Conservation (phyloP, 164 flowering plant genomes). For the Chloranthus sessilifolius region DNA sequence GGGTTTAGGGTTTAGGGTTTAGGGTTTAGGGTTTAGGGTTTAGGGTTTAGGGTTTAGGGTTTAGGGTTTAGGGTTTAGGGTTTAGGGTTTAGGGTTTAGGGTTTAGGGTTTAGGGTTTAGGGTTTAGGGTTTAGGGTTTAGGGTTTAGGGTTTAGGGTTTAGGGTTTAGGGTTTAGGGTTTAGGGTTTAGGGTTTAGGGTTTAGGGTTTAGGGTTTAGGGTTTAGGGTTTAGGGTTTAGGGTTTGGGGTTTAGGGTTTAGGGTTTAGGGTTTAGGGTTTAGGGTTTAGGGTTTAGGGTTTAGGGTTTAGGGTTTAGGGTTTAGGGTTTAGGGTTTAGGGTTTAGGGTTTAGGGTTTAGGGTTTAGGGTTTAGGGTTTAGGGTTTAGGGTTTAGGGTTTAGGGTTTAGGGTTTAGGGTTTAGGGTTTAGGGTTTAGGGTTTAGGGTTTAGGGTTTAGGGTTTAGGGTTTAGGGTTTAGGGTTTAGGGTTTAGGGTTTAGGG, state of each 20-base stretch:
- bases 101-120: slow-evolving; percentile 13
- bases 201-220: slow-evolving; percentile 6
- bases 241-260: slow-evolving; percentile 11
- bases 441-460: slow-evolving; percentile 5
- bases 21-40: slow-evolving; percentile 10
- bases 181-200: slow-evolving; percentile 10
- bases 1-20: slow-evolving; percentile 5
- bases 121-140: slow-evolving; percentile 6
- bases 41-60: slow-evolving; percentile 2
- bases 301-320: slow-evolving; percentile 11
- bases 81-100: slow-evolving; percentile 10
- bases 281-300: slow-evolving; percentile 11
- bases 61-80: slow-evolving; percentile 7
- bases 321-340: slow-evolving; percentile 11
- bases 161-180: slow-evolving; percentile 12
- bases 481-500: background rate
- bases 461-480: background rate
- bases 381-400: slow-evolving; percentile 10
- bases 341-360: slow-evolving; percentile 8
- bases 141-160: slow-evolving; percentile 7
- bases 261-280: slow-evolving; percentile 12
- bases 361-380: slow-evolving; percentile 7
- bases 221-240: slow-evolving; percentile 11
- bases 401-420: slow-evolving; percentile 9
- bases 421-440: slow-evolving; percentile 11